Evolutionary conservation across 805 yeast genomes (phyloP).

Genomic region (Candida succiphila): DNA sequence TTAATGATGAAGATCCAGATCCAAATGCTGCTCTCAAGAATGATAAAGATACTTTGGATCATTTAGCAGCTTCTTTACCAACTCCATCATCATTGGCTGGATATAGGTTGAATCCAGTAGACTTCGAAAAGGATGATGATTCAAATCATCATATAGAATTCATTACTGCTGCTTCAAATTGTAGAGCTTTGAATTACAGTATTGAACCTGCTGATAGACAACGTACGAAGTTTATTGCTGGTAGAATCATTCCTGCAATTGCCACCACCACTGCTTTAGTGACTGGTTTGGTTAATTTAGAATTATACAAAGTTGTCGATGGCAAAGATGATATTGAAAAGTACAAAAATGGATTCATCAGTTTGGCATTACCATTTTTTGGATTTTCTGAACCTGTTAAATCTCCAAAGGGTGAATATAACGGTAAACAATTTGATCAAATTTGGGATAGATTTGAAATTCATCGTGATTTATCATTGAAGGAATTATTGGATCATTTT

Average conservation of each 20-base stretch:
- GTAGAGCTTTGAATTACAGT: conserved; percentile 86
- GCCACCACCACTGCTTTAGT: conserved; percentile 99
- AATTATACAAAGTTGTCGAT: conserved; percentile 82
- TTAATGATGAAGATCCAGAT: conserved; percentile 80
- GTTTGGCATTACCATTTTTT: conserved; percentile 89
- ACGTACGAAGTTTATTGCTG: conserved; percentile 95
- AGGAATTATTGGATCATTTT: conserved; percentile 65
- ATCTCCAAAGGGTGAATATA: conserved; percentile 75
- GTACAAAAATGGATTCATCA: conserved; percentile 87
- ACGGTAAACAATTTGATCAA: conserved; percentile 67
- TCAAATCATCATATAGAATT: conserved; percentile 94
- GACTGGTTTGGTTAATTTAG: conserved; percentile 89
- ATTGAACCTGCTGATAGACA: conserved; percentile 84
- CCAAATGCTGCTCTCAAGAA: conserved; percentile 47
- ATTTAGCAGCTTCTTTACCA: conserved; percentile 73
- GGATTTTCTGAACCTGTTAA: conserved; percentile 95
- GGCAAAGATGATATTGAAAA: conserved; percentile 66
- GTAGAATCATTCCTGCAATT: conserved; percentile 96
- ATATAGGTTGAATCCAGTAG: conserved; percentile 78
- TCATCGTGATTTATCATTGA: conserved; percentile 65
- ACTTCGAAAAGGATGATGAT: conserved; percentile 97
- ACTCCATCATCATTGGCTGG: conserved; percentile 85
- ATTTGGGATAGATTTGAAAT: conserved; percentile 95
- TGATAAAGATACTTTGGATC: conserved; percentile 56
- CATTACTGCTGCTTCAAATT: conserved; percentile 90